Evolutionary conservation across 2,329 filamentous ascomycete species (phyloP).

Genomic region (Coniella lustricola): DNA sequence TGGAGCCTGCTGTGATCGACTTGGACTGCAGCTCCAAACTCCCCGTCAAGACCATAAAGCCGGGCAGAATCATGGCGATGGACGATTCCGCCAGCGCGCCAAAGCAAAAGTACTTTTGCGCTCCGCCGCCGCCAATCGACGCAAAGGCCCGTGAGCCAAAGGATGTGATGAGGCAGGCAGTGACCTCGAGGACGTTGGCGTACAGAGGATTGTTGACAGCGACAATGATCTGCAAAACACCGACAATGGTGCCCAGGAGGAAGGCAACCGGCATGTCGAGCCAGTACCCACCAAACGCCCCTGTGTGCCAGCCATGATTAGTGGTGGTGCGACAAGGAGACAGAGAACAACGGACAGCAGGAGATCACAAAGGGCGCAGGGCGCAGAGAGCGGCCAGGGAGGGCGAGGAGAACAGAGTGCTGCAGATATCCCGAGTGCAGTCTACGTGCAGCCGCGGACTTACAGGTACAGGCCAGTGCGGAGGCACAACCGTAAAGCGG

Average conservation of each 20-base stretch:
- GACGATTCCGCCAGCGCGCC: conserved; percentile 6
- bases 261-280: conserved; percentile 8
- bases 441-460: neutral
- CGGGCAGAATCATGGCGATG: conserved; percentile 8
- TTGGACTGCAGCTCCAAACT: conserved; percentile 11
- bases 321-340: neutral
- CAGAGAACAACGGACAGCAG: no score
- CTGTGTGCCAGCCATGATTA: no score
- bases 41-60: conserved; percentile 6
- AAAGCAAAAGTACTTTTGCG: conserved; percentile 10
- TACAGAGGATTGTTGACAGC: conserved; percentile 7
- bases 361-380: no score
- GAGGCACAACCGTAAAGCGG: conserved; percentile 7
- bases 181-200: conserved; percentile 10
- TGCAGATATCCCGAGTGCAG: no score
- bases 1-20: conserved; percentile 9
- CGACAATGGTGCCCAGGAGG: conserved; percentile 6
- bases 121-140: neutral
- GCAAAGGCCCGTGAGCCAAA: conserved; percentile 8
- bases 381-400: no score
- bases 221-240: conserved; percentile 7
- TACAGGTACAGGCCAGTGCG: neutral
- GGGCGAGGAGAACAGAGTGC: no score
- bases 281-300: conserved; percentile 9
- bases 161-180: conserved; percentile 7